Base-by-base conservation (phyloP, 1,284 basidiomycete species). In the Heterobasidion parviporum region DNA sequence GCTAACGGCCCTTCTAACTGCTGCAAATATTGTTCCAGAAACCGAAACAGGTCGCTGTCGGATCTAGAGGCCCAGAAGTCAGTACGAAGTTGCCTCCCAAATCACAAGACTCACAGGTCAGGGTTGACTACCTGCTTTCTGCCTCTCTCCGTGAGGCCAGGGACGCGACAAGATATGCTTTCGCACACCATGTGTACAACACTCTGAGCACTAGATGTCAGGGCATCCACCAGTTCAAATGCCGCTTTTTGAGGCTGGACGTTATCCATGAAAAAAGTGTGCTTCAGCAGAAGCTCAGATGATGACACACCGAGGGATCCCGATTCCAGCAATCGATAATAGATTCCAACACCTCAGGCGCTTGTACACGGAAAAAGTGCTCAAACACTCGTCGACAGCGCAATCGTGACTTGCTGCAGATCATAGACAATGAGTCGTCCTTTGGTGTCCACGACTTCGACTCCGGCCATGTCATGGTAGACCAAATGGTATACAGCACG, bases 181-280 rank as follows among this genome's bases (percentile, higher is more conserved):
- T 98, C 94, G 67, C 91, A 95, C 16, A 95, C 74, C 78, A 95
- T 90, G 59, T 94, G 87, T 1, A 98, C 92, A 1, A 92, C 85
- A 59, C 83, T 90, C 65, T 95, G 93, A 2, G 93, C 89, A 65
- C 84, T 96, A 1, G 92, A 80, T 2, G 94, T 83, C 16, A 98
- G 78, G 12, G 86, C 73, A 64, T 95, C 92, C 9, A 97, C 75
- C 48, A 97, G 80, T 57, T 94, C 89, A 63, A 96, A 94, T 1
- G 88, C 78, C 52, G 77, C 78, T 16, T 75, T 76, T 15, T 73
- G 68, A 16, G 18, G 51, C n/a, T 68, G 57, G 41, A 65, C 66
- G 35, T 73, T 69, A 60, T 33, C 41, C 51, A 46, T 33, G 6
- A 53, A 41, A 20, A 8, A 38, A 45, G n/a, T 34, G 55, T 58